Evolutionary conservation across 106 monocot genomes (phyloP), one percentile per base, ranked within the genome.

Genomic region (Apostasia shenzhenica): DNA sequence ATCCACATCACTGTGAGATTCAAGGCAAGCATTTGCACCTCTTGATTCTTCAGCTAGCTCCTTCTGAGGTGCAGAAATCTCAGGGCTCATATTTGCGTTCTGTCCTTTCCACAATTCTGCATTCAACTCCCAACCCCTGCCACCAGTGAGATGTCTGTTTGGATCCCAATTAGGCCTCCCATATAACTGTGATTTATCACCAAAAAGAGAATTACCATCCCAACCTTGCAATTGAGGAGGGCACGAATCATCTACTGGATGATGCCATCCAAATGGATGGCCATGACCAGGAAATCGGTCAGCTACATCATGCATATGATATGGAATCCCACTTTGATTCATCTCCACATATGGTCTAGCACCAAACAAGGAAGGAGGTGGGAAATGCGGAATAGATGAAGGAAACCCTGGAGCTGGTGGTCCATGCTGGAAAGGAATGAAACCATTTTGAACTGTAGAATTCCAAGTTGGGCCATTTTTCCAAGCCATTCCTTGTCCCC

Each of bases 261-360:
- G 85, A 40, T 76, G 83, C 94, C 91, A 95, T 12, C 83, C 85
- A 73, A 70, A 92, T 10, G 89, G 86, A 46, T 72, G 91, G 56
- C 78, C 80, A 68, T 90, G 93, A 57, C 62, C 59, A 42, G 85
- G 60, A 73, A 85, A 94, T 79, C 85, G 76, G 11, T 84, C 80
- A 60, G 80, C 70, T 26, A 71, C 67, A 39, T 91, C 91, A 76
- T 88, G 85, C 57, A 91, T 70, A 41, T 78, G 86, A 81, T 76
- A 94, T 41, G 86, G 82, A 69, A 81, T 57, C 44, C 88, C 84
- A 55, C 76, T 11, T 2, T 85, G 88, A 54, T 66, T 78, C 72
- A 88, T 66, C n/a, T 84, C 82, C 78, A 91, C 84, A 51, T 69
- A 61, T 44, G 88, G 84, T 53, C 95, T 78, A 51, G 90, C 62